Percentiles rank a stretch among this genome's conserved stretches.
These are phyloP conservation scores for Entoloma clypeatum DNA, from an alignment of 1,284 basidiomycete genomes.

Conservation along the genomic window DNA sequence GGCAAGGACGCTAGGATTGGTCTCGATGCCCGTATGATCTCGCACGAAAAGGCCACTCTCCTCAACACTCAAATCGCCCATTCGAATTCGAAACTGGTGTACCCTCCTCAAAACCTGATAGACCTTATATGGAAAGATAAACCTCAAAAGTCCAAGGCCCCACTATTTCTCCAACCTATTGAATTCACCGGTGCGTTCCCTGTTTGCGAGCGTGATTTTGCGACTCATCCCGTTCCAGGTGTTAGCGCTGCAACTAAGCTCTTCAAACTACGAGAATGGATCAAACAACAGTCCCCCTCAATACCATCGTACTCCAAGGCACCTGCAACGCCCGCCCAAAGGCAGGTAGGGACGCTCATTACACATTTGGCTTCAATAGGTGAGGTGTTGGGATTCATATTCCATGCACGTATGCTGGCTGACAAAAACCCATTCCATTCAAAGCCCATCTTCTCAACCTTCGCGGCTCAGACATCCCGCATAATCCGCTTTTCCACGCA, in stretches of 20 bases:
- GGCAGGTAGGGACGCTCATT: slow-evolving; percentile 63
- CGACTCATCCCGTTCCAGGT: slow-evolving; percentile 27
- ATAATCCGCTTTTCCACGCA: slow-evolving; percentile 84
- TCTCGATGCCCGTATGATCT: slow-evolving; percentile 85
- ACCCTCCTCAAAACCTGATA: slow-evolving; percentile 78
- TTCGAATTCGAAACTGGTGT: slow-evolving; percentile 59
- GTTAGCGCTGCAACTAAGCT: slow-evolving; percentile 59
- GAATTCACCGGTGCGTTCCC: slow-evolving; percentile 61
- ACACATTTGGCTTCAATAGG: slow-evolving; percentile 62
- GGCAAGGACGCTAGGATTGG: slow-evolving; percentile 65
- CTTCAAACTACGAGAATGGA: slow-evolving; percentile 57
- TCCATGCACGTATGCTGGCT: slow-evolving; percentile 9
- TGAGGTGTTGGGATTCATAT: slow-evolving; percentile 28
- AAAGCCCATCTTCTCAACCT: slow-evolving; percentile 79
- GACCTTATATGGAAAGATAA: slow-evolving; percentile 83
- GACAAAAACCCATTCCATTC: slow-evolving; percentile 6
- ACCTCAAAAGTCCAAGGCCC: slow-evolving; percentile 62
- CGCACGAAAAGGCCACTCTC: slow-evolving; percentile 65
- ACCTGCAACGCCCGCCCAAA: slow-evolving; percentile 57
- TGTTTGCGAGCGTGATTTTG: neutral
- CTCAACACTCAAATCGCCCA: slow-evolving; percentile 53
- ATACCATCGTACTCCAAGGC: slow-evolving; percentile 57
- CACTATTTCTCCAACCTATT: slow-evolving; percentile 72
- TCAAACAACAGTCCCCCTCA: slow-evolving; percentile 54
- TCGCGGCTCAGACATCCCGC: slow-evolving; percentile 83